Evolutionary conservation across 441 rosid genomes (phyloP).

Genomic region (Biscutella auriculata): DNA sequence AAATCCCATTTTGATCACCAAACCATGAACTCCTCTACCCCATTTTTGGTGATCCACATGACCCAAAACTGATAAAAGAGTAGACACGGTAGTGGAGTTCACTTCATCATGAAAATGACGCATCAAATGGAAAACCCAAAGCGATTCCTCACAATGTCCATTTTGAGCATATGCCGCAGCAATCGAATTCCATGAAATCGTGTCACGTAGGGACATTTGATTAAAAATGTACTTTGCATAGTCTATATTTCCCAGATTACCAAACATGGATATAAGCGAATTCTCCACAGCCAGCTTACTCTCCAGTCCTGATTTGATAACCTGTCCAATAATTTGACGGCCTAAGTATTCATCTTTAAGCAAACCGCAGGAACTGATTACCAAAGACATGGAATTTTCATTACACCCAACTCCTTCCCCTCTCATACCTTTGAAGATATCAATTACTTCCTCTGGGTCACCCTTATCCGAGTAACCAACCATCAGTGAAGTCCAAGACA

Average conservation of each 20-base stretch:
- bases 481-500: conserved; percentile 92
- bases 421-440: conserved; percentile 40
- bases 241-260: conserved; percentile 32
- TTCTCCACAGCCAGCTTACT: conserved; percentile 51
- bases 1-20: conserved; percentile 48
- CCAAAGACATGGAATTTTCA: conserved; percentile 59
- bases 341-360: conserved; percentile 45
- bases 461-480: conserved; percentile 47
- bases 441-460: conserved; percentile 40
- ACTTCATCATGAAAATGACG: conserved; percentile 34
- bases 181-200: conserved; percentile 77
- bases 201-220: conserved; percentile 48
- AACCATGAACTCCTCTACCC: conserved; percentile 67
- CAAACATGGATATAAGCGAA: conserved; percentile 73
- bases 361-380: conserved; percentile 49
- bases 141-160: conserved; percentile 37
- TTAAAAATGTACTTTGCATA: conserved; percentile 42
- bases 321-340: conserved; percentile 48
- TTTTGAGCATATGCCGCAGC: conserved; percentile 43
- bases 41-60: conserved; percentile 48
- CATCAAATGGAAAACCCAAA: conserved; percentile 43
- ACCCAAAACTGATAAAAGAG: conserved; percentile 46
- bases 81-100: conserved; percentile 56
- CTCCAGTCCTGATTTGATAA: conserved; percentile 46
- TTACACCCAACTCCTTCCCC: conserved; percentile 43